phyloP scores from a whole-genome alignment of 2,329 filamentous ascomycete species.

The Claviceps capensis region DNA sequence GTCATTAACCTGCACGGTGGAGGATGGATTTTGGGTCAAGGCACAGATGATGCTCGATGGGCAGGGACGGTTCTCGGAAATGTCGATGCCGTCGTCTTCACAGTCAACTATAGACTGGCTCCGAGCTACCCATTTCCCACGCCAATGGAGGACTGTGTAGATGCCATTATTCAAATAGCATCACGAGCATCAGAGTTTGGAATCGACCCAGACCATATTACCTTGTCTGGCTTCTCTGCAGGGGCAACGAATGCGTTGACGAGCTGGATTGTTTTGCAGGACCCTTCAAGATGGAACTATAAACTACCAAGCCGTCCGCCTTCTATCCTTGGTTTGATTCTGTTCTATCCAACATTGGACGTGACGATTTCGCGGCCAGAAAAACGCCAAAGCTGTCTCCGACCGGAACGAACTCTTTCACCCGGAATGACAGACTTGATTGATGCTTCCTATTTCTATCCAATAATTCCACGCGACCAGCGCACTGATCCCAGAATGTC shows the following conservation, averaged over 20 bases:
- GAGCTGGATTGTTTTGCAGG: conserved; percentile 30
- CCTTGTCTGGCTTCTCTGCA: conserved; percentile 51
- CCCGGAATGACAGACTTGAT: conserved; percentile 46
- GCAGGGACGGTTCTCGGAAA: conserved; percentile 37
- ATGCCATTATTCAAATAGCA: conserved; percentile 48
- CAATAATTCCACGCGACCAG: conserved; percentile 29
- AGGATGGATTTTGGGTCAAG: conserved; percentile 49
- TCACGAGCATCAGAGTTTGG: conserved; percentile 41
- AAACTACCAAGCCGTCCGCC: conserved; percentile 25
- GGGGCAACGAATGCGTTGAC: conserved; percentile 43
- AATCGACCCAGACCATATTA: conserved; percentile 41
- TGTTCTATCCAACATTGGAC: conserved; percentile 51
- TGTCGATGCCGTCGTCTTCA: conserved; percentile 44
- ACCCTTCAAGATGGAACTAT: conserved; percentile 27
- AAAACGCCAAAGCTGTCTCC: conserved; percentile 38
- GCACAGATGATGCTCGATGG: conserved; percentile 50
- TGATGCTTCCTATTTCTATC: conserved; percentile 47
- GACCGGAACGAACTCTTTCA: conserved; percentile 45
- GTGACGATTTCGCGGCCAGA: conserved; percentile 42
- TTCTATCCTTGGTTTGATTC: conserved; percentile 35
- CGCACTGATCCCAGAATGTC: conserved; percentile 42
- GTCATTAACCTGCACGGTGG: conserved; percentile 56
- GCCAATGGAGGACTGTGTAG: conserved; percentile 51
- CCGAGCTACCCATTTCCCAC: conserved; percentile 51
- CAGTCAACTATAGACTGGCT: conserved; percentile 54